Base-by-base conservation (phyloP, 2,329 filamentous ascomycete species). In the Hymenoscyphus scutula region DNA sequence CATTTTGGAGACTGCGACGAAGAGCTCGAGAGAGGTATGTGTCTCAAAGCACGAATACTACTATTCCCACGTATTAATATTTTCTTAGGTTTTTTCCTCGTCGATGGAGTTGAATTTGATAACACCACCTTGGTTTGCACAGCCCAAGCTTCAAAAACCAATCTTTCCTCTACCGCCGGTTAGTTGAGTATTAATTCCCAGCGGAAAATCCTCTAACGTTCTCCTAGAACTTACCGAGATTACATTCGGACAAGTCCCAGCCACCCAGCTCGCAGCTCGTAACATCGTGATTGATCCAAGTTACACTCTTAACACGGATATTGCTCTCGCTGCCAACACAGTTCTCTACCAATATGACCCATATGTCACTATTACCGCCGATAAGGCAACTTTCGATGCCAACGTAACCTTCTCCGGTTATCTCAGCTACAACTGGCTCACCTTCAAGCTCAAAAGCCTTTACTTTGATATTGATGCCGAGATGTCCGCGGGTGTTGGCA, bases 401-500 rank as follows among this genome's bases (percentile, higher is more conserved):
- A 71, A 71, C 19, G 70, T 78, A 45, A 76, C 75, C 15, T 75
- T 80, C 53, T 79, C 77, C 1, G 78, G 78, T 37, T 75, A 76
- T 62, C 71, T 80, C n/a, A 71, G 73, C 56, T 80, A 78, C 69
- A 75, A 75, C 64, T 75, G 79, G 64, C 68, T 72, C 55, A 64
- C 64, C n/a, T 70, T 71, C 48, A 68, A 72, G 48, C 67, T 78
- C 5, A 67, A 77, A 53, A 67, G 71, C 29, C 72, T 80, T 5
- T 77, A 76, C 68, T 77, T 81, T 53, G 77, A 80, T 64, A 73
- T 80, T 64, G 77, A 79, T 59, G 72, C 77, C 25, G 67, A 69
- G 25, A 72, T 79, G 59, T 72, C 71, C 17, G 74, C 76, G 2
- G 71, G 75, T 37, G 64, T 80, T 2, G 74, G 67, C 19, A 58